Percentiles rank a stretch among this genome's conserved stretches.
Conservation (phyloP, 495 filamentous ascomycete species). For the Aspergillus leporis region DNA sequence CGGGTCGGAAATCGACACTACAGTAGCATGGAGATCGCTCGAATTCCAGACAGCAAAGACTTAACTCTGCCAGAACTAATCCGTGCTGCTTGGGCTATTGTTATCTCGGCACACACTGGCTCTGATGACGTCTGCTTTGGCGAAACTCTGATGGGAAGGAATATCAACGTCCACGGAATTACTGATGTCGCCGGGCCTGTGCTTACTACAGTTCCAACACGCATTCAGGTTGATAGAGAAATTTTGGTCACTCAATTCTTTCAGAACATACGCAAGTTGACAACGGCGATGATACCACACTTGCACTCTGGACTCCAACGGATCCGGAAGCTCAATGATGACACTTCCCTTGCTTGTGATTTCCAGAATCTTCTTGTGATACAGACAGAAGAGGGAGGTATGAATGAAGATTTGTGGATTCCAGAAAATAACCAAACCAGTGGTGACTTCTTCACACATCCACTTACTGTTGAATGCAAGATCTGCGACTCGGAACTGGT, state of each 20-base stretch:
- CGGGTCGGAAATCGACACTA: constrained; percentile 35
- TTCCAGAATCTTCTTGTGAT: constrained; percentile 65
- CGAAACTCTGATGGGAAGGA: constrained; percentile 55
- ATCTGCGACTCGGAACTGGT: constrained; percentile 29
- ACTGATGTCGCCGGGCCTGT: constrained; percentile 54
- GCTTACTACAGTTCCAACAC: constrained; percentile 52
- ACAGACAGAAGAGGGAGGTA: constrained; percentile 37
- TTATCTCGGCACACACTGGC: constrained; percentile 44
- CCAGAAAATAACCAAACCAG: constrained; percentile 46
- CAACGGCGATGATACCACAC: constrained; percentile 51
- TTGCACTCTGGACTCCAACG: constrained; percentile 48
- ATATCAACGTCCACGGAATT: constrained; percentile 50
- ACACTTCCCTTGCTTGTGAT: constrained; percentile 54
- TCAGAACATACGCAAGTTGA: constrained; percentile 39
- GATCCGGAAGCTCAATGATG: constrained; percentile 39
- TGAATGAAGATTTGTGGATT: constrained; percentile 39
- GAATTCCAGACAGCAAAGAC: constrained; percentile 21
- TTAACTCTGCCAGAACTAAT: constrained; percentile 52
- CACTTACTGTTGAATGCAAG: constrained; percentile 50
- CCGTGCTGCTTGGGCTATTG: constrained; percentile 55
- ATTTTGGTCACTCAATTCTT: constrained; percentile 41
- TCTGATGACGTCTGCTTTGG: constrained; percentile 56
- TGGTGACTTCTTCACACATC: constrained; percentile 51
- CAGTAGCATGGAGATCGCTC: constrained; percentile 26
- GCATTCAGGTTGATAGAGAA: constrained; percentile 42